Conservation (phyloP, 2,329 filamentous ascomycete species). For the Trichoderma sp. region DNA sequence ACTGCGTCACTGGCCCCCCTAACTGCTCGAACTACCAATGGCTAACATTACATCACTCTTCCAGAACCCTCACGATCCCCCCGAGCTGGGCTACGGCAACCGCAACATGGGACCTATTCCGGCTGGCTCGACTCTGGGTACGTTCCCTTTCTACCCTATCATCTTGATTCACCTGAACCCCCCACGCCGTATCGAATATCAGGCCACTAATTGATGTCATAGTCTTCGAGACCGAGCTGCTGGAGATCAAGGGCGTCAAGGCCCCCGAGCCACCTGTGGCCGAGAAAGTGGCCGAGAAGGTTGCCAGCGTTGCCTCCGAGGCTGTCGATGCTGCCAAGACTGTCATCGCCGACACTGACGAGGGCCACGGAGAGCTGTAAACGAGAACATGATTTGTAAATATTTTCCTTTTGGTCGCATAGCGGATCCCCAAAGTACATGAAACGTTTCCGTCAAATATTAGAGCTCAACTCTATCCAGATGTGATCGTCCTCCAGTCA, state of each 20-base stretch:
- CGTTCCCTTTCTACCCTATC: conserved; percentile 30
- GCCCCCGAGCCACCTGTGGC: conserved; percentile 32
- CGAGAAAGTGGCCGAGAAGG: conserved; percentile 30
- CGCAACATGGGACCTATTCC: conserved; percentile 80
- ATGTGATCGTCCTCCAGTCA: neutral
- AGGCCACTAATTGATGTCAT: conserved; percentile 23
- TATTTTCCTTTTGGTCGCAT: conserved; percentile 18
- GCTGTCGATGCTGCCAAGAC: conserved; percentile 46
- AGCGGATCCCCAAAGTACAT: conserved; percentile 13
- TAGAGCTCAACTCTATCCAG: neutral
- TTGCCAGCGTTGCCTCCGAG: conserved; percentile 27
- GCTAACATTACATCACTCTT: conserved; percentile 27
- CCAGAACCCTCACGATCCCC: conserved; percentile 82
- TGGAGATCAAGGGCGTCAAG: conserved; percentile 75
- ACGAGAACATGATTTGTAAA: conserved; percentile 23
- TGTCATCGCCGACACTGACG: conserved; percentile 56
- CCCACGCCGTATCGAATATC: conserved; percentile 21
- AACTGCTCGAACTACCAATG: neutral
- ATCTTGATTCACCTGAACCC: conserved; percentile 27
- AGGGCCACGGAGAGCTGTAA: conserved; percentile 63
- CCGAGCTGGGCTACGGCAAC: conserved; percentile 79
- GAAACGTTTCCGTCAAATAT: conserved; percentile 2
- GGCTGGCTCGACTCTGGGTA: conserved; percentile 73
- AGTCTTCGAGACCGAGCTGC: conserved; percentile 91
- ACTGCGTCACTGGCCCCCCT: neutral